Percentiles rank a stretch among this genome's conserved stretches.
phyloP scores from a whole-genome alignment of 768 basidiomycete genomes.

The Plicaturopsis crispa region DNA sequence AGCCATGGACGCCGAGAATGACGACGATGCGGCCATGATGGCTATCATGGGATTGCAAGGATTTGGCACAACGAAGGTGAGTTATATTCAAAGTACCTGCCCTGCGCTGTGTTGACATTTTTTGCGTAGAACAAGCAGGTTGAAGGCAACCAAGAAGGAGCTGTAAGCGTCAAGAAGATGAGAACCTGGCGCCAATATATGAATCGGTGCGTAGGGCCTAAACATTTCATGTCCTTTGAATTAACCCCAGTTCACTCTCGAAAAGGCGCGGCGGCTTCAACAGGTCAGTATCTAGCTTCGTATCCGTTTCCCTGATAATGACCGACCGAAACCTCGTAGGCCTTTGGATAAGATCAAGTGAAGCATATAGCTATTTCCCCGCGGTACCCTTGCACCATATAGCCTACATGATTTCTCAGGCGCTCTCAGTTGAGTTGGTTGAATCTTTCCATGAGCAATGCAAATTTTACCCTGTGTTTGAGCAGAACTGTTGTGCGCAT shows the following conservation, averaged over 20 bases:
- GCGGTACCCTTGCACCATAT: too few species aligned
- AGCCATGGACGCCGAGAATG: constrained; percentile 45
- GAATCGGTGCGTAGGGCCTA: constrained; percentile 63
- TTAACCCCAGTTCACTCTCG: constrained; percentile 6
- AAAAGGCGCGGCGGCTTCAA: constrained; percentile 79
- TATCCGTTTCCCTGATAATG: background rate
- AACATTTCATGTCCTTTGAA: background rate
- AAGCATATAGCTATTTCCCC: constrained; percentile 21
- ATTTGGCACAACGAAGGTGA: constrained; percentile 87
- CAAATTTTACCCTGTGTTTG: background rate
- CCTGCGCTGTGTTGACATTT: constrained; percentile 1
- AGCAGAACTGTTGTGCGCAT: too few species aligned
- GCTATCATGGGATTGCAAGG: constrained; percentile 84
- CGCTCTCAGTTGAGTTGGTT: constrained; percentile 15
- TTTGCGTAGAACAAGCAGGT: constrained; percentile 64
- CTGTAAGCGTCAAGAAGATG: constrained; percentile 63
- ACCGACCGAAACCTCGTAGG: constrained; percentile 27
- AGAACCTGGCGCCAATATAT: constrained; percentile 98
- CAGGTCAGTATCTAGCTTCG: constrained; percentile 35
- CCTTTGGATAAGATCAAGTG: constrained; percentile 91
- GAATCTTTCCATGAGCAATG: constrained; percentile 1
- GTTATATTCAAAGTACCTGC: constrained; percentile 6
- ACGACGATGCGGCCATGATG: constrained; percentile 79
- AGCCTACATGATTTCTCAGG: too few species aligned
- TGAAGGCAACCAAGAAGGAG: constrained; percentile 74